phyloP scores from a whole-genome alignment of 345 rosid genomes.

The Eucalyptus sideroxylon region DNA sequence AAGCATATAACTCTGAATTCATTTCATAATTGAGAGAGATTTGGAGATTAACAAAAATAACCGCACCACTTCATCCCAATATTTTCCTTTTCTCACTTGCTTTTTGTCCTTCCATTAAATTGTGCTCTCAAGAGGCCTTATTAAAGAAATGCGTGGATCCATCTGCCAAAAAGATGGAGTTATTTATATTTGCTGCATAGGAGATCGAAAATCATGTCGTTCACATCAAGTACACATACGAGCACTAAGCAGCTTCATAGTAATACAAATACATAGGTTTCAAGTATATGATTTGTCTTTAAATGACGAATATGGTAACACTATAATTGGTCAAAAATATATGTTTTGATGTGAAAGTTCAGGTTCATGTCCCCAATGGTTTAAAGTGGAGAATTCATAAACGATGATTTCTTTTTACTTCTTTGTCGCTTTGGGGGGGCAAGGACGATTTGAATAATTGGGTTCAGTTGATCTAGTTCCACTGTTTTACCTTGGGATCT shows the following conservation, averaged over 20 bases:
- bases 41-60: neutral
- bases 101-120: neutral
- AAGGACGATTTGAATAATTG: neutral
- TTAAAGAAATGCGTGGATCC: accelerated
- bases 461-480: neutral
- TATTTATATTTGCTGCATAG: neutral
- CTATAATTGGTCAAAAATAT: neutral
- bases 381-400: neutral
- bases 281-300: neutral
- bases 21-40: neutral
- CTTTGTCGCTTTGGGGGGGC: neutral
- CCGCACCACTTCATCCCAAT: accelerated
- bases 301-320: too few species aligned
- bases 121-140: neutral
- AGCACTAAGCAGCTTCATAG: neutral
- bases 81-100: neutral
- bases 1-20: neutral
- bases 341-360: neutral
- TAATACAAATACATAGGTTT: neutral
- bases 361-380: neutral
- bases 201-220: neutral
- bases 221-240: neutral
- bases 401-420: neutral
- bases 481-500: neutral
- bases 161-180: accelerated